Evolutionary conservation across 2,329 filamentous ascomycete species (phyloP).

Genomic region (Nakataea oryzae): DNA sequence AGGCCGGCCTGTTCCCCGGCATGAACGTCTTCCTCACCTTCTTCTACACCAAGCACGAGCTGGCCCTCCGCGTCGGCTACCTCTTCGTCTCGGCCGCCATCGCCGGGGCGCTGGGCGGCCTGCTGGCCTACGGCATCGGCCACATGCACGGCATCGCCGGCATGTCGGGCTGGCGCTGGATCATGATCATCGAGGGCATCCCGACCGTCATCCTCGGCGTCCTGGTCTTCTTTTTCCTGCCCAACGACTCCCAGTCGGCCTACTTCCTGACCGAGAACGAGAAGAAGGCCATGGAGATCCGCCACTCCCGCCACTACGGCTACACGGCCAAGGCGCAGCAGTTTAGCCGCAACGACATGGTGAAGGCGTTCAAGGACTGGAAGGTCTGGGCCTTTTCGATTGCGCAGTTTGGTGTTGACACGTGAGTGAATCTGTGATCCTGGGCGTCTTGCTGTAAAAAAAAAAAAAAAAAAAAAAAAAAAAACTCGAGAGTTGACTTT

Average conservation of each 20-base stretch:
- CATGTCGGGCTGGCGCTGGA: constrained; percentile 54
- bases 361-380: constrained; percentile 61
- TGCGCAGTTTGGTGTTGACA: constrained; percentile 63
- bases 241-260: constrained; percentile 50
- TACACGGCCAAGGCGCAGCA: constrained; percentile 32
- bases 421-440: constrained; percentile 13
- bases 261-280: constrained; percentile 50
- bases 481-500: constrained; percentile 25
- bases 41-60: constrained; percentile 65
- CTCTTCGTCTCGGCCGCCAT: constrained; percentile 62
- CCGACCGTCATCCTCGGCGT: constrained; percentile 43
- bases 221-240: constrained; percentile 43
- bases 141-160: constrained; percentile 59
- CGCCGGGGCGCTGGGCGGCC: constrained; percentile 60
- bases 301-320: constrained; percentile 31
- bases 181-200: constrained; percentile 48
- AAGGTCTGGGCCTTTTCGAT: constrained; percentile 62
- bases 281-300: constrained; percentile 35
- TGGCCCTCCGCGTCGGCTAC: constrained; percentile 63
- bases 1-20: constrained; percentile 62
- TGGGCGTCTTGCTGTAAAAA: too few relatives aligned
- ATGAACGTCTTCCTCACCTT: constrained; percentile 61
- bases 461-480: too few relatives aligned
- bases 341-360: constrained; percentile 50
- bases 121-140: constrained; percentile 64